These are phyloP conservation scores for Saccharomycopsis synnaedendra DNA, from an alignment of 805 yeast species.

Conservation along the genomic window DNA sequence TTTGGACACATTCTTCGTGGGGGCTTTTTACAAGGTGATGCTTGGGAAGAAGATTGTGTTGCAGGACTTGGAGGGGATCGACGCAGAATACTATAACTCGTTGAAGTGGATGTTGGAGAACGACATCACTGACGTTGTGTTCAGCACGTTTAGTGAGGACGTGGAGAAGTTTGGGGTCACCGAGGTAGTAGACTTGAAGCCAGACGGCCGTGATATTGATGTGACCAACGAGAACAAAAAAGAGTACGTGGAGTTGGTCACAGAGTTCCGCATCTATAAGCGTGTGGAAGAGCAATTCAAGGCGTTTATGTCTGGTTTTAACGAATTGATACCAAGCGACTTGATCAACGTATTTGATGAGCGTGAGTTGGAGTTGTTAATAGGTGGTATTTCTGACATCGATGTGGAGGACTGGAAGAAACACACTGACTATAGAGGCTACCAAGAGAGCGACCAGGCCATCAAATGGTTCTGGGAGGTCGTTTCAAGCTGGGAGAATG, in stretches of 20 bases:
- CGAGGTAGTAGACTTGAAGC: conserved; percentile 80
- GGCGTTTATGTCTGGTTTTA: conserved; percentile 95
- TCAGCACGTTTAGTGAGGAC: conserved; percentile 76
- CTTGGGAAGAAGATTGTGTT: conserved; percentile 86
- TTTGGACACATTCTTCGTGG: conserved; percentile 95
- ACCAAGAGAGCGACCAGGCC: conserved; percentile 91
- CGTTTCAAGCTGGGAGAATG: conserved; percentile 88
- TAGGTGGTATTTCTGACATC: conserved; percentile 97
- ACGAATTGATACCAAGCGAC: conserved; percentile 95
- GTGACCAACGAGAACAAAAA: conserved; percentile 92
- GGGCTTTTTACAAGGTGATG: conserved; percentile 97
- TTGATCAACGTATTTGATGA: conserved; percentile 94
- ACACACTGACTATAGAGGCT: conserved; percentile 97
- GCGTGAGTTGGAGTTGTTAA: conserved; percentile 89
- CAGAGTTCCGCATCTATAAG: conserved; percentile 91
- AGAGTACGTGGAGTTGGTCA: conserved; percentile 87
- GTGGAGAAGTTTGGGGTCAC: conserved; percentile 95
- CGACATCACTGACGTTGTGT: conserved; percentile 82
- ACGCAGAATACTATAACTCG: conserved; percentile 84
- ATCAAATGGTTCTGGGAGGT: conserved; percentile 99
- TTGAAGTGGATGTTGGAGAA: conserved; percentile 93
- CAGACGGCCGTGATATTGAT: conserved; percentile 77
- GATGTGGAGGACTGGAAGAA: conserved; percentile 99
- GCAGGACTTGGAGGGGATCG: conserved; percentile 93
- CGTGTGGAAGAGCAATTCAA: conserved; percentile 93